Percentiles rank a stretch among this genome's conserved stretches.
Conservation (phyloP, 331 rosid species). For the Dryas integrifolia region DNA sequence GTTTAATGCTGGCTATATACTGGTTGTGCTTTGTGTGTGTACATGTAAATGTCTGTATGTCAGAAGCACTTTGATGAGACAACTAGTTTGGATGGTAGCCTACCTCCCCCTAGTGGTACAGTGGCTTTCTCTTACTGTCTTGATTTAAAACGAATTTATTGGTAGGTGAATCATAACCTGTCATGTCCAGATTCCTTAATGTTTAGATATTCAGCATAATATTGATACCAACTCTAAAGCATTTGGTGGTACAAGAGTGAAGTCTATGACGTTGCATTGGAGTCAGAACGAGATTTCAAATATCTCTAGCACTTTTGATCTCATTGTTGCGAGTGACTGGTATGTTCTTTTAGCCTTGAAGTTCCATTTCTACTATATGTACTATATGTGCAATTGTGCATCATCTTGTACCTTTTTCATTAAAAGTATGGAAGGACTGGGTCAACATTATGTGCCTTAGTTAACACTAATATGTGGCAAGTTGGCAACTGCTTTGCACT, state of each 20-base stretch:
- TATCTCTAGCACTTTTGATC: constrained; percentile 51
- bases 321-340: constrained; percentile 84
- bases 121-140: background rate
- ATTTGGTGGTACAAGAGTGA: constrained; percentile 69
- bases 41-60: no score
- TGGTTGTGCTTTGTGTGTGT: no score
- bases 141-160: background rate
- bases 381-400: background rate
- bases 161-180: background rate
- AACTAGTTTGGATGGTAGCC: no score
- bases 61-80: no score
- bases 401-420: constrained; percentile 5
- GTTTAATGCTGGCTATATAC: no score
- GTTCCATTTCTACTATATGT: constrained; percentile 5
- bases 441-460: constrained; percentile 16
- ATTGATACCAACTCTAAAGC: constrained; percentile 56
- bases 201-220: constrained; percentile 51
- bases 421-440: background rate
- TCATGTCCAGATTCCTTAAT: constrained; percentile 32
- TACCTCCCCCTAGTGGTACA: no score
- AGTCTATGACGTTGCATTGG: constrained; percentile 75
- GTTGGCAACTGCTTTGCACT: constrained; percentile 13
- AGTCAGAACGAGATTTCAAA: constrained; percentile 49
- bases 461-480: constrained; percentile 14
- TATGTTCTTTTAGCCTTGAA: constrained; percentile 28